Conservation (phyloP, 2,329 filamentous ascomycete genomes). For the Exophiala calicioides region DNA sequence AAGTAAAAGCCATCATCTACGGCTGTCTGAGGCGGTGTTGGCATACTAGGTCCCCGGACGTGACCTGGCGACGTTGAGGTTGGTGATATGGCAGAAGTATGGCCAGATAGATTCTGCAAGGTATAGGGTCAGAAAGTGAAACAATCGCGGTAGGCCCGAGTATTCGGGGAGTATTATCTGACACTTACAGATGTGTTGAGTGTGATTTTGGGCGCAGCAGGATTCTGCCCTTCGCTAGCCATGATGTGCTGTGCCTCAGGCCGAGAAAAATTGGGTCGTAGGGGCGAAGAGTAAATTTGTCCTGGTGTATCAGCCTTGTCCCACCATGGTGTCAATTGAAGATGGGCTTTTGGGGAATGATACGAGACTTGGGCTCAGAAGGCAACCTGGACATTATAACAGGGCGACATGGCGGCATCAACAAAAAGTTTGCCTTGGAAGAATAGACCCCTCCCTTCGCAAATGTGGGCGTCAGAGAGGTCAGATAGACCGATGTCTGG, state of each 20-base stretch:
- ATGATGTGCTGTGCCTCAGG: neutral
- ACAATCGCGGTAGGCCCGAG: conserved; percentile 6
- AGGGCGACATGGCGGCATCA: neutral
- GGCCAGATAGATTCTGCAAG: conserved; percentile 20
- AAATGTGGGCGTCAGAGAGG: too few relatives aligned
- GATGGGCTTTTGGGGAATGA: neutral
- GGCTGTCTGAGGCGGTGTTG: conserved; percentile 28
- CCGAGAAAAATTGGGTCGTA: too few relatives aligned
- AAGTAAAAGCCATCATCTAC: conserved; percentile 27
- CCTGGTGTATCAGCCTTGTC: too few relatives aligned
- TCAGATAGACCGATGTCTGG: too few relatives aligned
- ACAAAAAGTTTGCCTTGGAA: neutral
- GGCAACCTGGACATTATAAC: neutral
- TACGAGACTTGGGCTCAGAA: neutral
- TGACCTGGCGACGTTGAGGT: conserved; percentile 16
- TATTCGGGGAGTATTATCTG: neutral
- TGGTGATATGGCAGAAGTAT: conserved; percentile 13
- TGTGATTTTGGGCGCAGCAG: conserved; percentile 23
- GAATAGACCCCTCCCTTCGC: too few relatives aligned
- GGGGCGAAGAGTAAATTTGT: too few relatives aligned
- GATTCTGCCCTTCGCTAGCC: conserved; percentile 17
- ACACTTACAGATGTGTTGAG: conserved; percentile 31
- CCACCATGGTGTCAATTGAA: too few relatives aligned
- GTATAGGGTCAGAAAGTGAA: conserved; percentile 12
- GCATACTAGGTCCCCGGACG: conserved; percentile 23